These are phyloP conservation scores for Inga leiocalycina DNA, from an alignment of 306 rosid species.

Conservation along the genomic window DNA sequence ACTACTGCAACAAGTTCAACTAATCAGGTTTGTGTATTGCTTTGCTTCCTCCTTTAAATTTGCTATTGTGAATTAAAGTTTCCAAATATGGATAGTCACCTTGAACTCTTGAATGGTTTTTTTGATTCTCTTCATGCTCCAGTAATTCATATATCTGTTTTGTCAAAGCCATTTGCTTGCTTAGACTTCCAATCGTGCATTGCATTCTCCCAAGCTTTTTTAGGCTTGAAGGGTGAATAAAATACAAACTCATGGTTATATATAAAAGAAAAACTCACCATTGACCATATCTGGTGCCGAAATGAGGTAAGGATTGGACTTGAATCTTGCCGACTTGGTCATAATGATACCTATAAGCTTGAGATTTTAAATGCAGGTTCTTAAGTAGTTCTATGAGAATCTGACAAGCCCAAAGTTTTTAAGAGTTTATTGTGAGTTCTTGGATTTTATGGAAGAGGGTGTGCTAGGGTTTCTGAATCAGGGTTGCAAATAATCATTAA, in stretches of 20 bases:
- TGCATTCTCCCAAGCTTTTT: neutral
- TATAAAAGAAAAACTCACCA: neutral
- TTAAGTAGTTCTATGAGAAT: neutral
- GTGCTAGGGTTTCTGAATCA: neutral
- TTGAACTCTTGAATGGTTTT: neutral
- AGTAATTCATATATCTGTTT: neutral
- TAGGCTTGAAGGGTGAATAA: neutral
- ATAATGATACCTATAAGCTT: neutral
- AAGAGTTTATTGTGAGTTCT: neutral
- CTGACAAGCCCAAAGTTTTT: neutral
- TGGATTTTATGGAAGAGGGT: neutral
- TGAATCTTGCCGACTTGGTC: neutral
- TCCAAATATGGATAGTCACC: neutral
- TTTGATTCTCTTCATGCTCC: neutral
- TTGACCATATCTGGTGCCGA: neutral
- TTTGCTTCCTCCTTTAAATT: neutral
- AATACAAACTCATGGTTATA: neutral
- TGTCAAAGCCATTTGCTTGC: neutral
- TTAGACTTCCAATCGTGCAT: neutral
- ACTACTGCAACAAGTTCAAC: constrained; percentile 48
- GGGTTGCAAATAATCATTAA: neutral
- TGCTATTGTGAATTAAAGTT: constrained; percentile 10
- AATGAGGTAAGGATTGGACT: neutral
- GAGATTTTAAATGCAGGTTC: neutral
- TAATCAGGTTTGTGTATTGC: constrained; percentile 52